Base-by-base conservation (phyloP, 2,329 filamentous ascomycete genomes). In the Cladosporium oxysporum region DNA sequence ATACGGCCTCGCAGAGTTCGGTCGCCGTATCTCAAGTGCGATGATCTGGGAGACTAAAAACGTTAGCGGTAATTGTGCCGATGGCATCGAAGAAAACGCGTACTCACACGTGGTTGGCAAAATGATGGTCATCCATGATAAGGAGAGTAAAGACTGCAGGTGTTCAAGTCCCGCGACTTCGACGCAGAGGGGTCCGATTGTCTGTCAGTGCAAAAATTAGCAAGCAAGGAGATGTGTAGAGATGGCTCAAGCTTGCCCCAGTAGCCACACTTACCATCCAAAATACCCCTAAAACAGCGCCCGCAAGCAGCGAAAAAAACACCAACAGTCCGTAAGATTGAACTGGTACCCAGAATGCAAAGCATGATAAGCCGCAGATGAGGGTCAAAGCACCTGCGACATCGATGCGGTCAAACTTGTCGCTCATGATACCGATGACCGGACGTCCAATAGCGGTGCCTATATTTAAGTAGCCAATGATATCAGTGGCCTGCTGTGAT, bases 371-470 rank as follows among this genome's bases (percentile, higher is more conserved):
- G 21, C 75, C 74, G 62, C 79, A 79, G 31, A 77, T 57, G 14
- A 81, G 71, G 0, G 80, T 83, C 16, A 80, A 65, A 10, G 70
- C 29, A 7, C 75, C 78, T 10, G 82, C 79, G 5, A 77, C 76
- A 49, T 81, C 75, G 58, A 83, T 78, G 5, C 81, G 71, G 14
- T 80, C 79, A 68, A 75, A 80, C 18, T 75, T 67, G 73, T 85
- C 83, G 67, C 80, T 82, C 6, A 79, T 63, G 14, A 81, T 67
- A 0, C 83, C 82, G 49, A 84, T 78, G 11, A 78, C 69, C 5
- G 83, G 83, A 12, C 83, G 72, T 28, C 83, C 82, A 28, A 84
- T 55, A 0, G 79, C 80, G 3, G 81, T 82, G 0, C 83, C 82
- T 0, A 84, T 68, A 67, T 84, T 84, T 29, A 85, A 69, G 7